phyloP scores from a whole-genome alignment of 2,329 filamentous ascomycete genomes.

The Pochonia chlamydosporia region DNA sequence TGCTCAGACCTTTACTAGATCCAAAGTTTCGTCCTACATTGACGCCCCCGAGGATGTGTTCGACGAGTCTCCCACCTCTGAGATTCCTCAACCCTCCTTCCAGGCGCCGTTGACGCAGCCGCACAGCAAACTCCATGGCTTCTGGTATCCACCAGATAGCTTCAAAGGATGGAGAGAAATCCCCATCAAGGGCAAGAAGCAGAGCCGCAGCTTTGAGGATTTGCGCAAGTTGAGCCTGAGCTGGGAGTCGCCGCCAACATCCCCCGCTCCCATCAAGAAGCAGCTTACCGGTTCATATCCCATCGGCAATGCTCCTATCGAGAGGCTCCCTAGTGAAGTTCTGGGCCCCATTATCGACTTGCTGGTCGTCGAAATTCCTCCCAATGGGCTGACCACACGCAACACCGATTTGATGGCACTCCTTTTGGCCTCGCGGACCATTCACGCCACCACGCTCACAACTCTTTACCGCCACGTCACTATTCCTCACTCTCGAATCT shows the following conservation, averaged over 20 bases:
- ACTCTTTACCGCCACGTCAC: conserved; percentile 76
- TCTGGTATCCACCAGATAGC: conserved; percentile 51
- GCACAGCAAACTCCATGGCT: conserved; percentile 50
- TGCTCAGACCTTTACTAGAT: conserved; percentile 57
- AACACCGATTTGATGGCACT: conserved; percentile 75
- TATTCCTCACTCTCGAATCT: conserved; percentile 77
- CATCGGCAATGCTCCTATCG: conserved; percentile 52
- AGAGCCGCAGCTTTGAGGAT: conserved; percentile 57
- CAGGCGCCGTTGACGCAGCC: conserved; percentile 49
- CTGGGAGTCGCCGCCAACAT: conserved; percentile 40
- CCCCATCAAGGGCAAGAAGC: conserved; percentile 50
- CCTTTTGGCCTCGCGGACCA: conserved; percentile 66
- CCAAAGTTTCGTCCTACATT: conserved; percentile 56
- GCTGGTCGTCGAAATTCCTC: conserved; percentile 66
- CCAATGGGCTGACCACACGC: conserved; percentile 66
- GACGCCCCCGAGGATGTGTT: conserved; percentile 45
- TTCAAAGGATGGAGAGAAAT: conserved; percentile 61
- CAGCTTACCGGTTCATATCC: conserved; percentile 21
- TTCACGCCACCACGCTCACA: conserved; percentile 67
- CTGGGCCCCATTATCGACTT: conserved; percentile 68
- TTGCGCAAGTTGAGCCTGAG: conserved; percentile 49
- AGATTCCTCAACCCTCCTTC: conserved; percentile 40
- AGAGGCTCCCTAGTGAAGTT: conserved; percentile 64
- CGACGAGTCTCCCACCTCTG: conserved; percentile 37
- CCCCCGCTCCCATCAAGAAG: conserved; percentile 26